Percentiles rank a stretch among this genome's conserved stretches.
Conservation (phyloP, 768 basidiomycete genomes). For the Kwoniella europaea region DNA sequence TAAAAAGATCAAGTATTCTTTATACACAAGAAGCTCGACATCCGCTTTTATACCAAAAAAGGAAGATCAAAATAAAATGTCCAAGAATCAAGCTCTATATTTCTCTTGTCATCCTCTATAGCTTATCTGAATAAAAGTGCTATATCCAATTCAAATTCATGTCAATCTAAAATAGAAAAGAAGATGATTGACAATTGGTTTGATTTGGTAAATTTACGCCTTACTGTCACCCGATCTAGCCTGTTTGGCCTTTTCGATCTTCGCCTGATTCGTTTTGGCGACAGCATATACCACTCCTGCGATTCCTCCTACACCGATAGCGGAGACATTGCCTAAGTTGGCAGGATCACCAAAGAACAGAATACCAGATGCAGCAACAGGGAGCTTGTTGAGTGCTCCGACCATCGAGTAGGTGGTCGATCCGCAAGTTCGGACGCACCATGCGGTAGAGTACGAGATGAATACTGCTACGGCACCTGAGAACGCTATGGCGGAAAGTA, state of each 20-base stretch:
- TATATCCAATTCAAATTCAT: background rate
- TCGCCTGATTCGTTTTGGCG: conserved; percentile 92
- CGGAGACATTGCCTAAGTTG: conserved; percentile 84
- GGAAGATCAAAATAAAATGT: background rate
- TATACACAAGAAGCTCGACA: background rate
- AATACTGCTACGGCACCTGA: conserved; percentile 97
- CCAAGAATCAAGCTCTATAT: background rate
- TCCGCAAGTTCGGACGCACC: conserved; percentile 94
- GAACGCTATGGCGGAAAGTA: conserved; percentile 87
- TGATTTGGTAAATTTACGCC: conserved; percentile 14
- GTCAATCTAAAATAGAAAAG: too few species aligned
- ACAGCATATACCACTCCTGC: conserved; percentile 90
- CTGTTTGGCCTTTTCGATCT: conserved; percentile 65
- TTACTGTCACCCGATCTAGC: conserved; percentile 28
- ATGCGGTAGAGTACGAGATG: conserved; percentile 97
- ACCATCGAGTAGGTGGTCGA: conserved; percentile 99
- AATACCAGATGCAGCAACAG: conserved; percentile 98
- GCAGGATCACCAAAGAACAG: conserved; percentile 77
- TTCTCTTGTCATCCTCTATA: background rate
- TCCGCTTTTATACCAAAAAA: background rate
- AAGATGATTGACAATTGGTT: background rate
- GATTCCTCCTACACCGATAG: conserved; percentile 84
- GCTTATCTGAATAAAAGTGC: background rate
- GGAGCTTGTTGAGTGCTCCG: conserved; percentile 94
- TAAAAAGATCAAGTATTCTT: too few species aligned